Conservation (phyloP, 129 eudicot species). For the Arctium lappa region DNA sequence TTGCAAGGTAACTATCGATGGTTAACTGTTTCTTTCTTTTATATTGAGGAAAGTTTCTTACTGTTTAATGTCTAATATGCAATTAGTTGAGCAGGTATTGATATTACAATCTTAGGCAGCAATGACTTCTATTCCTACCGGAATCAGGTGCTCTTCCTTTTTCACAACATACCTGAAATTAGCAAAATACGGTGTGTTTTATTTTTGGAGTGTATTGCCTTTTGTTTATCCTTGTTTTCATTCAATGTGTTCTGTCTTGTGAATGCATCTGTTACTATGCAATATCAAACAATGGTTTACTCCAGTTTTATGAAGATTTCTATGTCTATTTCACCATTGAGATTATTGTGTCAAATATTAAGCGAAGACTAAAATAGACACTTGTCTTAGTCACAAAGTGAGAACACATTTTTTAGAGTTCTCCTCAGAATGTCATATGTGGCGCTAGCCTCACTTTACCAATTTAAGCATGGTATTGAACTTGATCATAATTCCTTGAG, state of each 20-base stretch:
- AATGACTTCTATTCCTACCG: constrained; percentile 97
- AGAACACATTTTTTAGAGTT: no score
- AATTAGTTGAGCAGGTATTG: constrained; percentile 75
- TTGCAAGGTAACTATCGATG: constrained; percentile 52
- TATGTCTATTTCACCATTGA: no score
- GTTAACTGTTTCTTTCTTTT: not conserved
- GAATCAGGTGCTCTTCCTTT: constrained; percentile 59
- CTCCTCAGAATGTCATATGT: no score
- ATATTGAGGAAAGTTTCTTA: not conserved
- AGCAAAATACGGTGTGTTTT: not conserved
- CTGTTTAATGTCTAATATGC: constrained; percentile 24
- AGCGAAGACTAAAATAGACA: no score
- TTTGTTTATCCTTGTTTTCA: no score
- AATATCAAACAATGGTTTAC: not conserved
- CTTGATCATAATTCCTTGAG: no score
- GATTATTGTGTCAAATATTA: no score
- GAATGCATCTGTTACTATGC: not conserved
- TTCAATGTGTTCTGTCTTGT: not conserved
- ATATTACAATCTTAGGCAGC: constrained; percentile 78
- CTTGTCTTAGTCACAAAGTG: no score
- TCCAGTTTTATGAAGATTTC: no score
- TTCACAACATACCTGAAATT: not conserved
- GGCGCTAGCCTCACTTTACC: no score
- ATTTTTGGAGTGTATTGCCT: no score
- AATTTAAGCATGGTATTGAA: no score